Percentiles rank a stretch among this genome's conserved stretches.
phyloP scores from a whole-genome alignment of 23 red algal species.

The Gracilaria caudata region DNA sequence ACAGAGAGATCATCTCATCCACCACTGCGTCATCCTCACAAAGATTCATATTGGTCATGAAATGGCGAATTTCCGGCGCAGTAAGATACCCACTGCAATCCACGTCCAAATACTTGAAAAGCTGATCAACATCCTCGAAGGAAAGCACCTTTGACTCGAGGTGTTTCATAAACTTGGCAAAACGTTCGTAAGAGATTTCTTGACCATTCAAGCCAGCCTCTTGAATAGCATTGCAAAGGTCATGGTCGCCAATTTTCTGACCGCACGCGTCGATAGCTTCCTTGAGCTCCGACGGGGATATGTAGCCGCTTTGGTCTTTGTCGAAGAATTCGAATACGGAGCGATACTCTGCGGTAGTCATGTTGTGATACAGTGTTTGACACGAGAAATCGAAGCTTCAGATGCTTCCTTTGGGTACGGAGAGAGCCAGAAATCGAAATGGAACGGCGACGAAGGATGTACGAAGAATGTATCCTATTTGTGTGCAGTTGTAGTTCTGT shows the following conservation, averaged over 20 bases:
- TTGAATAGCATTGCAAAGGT: not conserved
- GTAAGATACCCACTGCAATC: conserved; percentile 35
- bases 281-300: not conserved
- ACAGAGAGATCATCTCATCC: conserved; percentile 47
- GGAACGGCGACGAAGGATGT: no score
- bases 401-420: no score
- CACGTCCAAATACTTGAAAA: conserved; percentile 40
- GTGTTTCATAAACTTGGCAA: not conserved
- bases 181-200: not conserved
- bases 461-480: no score
- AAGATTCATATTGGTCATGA: conserved; percentile 20
- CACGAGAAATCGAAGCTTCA: no score
- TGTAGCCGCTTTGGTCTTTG: not conserved
- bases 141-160: not conserved
- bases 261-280: not conserved
- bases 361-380: not conserved
- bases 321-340: conserved; percentile 1
- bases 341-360: not conserved
- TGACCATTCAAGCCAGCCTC: not conserved
- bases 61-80: conserved; percentile 19
- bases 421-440: no score
- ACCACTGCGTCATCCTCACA: conserved; percentile 4
- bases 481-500: no score
- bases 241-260: not conserved
- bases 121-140: not conserved